A percentile compares a stretch with the other conserved stretches of the same genome.
phyloP scores from a whole-genome alignment of 768 basidiomycete species.

The Boletus rubescentipes region DNA sequence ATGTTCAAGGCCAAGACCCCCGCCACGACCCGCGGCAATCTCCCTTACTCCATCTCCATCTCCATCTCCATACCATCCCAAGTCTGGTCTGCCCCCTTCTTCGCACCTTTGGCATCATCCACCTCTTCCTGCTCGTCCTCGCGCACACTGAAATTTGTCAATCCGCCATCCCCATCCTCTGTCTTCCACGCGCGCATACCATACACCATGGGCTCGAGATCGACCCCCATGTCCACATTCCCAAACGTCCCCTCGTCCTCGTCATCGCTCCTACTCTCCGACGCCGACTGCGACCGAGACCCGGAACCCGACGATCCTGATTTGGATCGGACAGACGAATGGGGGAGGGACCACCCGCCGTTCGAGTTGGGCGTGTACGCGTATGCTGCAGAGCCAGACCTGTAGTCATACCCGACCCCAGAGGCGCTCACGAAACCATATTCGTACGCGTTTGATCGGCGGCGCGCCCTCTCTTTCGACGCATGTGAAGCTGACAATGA shows the following conservation, averaged over 20 bases:
- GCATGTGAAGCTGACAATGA: constrained; percentile 1
- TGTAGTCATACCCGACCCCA: background rate
- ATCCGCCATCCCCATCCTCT: background rate
- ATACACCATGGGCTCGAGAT: background rate
- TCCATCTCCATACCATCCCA: constrained; percentile 59
- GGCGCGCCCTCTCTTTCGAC: constrained; percentile 5
- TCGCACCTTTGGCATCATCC: background rate
- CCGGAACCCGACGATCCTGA: constrained; percentile 38
- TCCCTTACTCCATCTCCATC: constrained; percentile 30
- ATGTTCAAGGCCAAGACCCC: background rate
- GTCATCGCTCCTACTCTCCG: constrained; percentile 39
- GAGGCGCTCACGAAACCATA: background rate
- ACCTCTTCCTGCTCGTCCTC: constrained; percentile 2
- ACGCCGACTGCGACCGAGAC: constrained; percentile 34
- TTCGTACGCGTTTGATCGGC: constrained; percentile 17
- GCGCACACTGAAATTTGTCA: background rate
- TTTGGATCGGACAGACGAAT: constrained; percentile 47
- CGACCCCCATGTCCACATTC: background rate
- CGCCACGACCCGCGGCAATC: background rate
- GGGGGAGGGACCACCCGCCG: constrained; percentile 55
- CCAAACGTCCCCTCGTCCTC: constrained; percentile 14
- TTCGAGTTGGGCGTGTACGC: constrained; percentile 22
- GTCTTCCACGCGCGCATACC: background rate
- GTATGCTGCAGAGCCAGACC: background rate
- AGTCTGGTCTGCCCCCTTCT: constrained; percentile 17